Conservation (phyloP, 768 basidiomycete species). For the Russula olivacea region DNA sequence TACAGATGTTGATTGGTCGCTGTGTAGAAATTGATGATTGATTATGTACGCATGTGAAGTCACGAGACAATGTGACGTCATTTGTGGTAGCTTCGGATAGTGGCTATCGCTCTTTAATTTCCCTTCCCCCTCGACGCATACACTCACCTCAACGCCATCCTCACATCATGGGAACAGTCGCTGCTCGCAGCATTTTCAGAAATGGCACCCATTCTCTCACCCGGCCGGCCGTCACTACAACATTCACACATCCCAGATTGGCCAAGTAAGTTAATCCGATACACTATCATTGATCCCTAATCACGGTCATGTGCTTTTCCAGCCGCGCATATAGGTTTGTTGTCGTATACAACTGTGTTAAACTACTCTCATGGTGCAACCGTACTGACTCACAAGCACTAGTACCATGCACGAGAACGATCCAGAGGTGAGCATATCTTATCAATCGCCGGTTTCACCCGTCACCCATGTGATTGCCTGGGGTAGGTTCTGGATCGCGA, state of each 20-base stretch:
- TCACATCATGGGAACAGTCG: conserved; percentile 10
- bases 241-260: conserved; percentile 1
- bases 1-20: too few species aligned
- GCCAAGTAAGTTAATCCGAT: conserved; percentile 4
- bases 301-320: background rate
- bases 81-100: background rate
- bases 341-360: background rate
- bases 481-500: conserved; percentile 45
- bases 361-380: background rate
- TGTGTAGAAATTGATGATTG: background rate
- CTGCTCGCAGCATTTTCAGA: conserved; percentile 20
- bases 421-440: conserved; percentile 38
- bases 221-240: conserved; percentile 10
- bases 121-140: background rate
- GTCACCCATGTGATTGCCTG: background rate
- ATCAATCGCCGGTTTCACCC: background rate
- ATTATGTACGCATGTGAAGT: background rate
- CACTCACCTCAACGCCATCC: background rate
- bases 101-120: background rate
- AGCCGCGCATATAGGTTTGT: conserved; percentile 22
- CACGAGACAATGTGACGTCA: conserved; percentile 19
- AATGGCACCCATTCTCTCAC: conserved; percentile 23
- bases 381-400: conserved; percentile 2
- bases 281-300: background rate
- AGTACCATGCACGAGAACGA: conserved; percentile 57